These are phyloP conservation scores for Trifolium dubium DNA, from an alignment of 306 rosid species.

Conservation along the genomic window DNA sequence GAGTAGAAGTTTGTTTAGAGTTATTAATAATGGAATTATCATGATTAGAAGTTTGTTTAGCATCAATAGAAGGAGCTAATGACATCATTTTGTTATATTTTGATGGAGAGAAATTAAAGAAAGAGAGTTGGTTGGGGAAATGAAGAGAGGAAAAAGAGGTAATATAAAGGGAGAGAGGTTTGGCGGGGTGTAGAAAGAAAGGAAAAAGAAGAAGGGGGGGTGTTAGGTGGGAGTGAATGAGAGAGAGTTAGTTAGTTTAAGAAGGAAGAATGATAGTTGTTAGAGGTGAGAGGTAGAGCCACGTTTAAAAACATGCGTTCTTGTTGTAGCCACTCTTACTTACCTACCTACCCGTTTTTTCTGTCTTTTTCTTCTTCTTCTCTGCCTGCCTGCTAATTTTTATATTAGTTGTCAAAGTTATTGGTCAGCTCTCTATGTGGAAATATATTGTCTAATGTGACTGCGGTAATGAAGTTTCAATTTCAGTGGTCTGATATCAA, in stretches of 20 bases:
- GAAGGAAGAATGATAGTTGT: not conserved
- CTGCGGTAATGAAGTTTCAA: no score
- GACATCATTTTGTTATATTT: conserved; percentile 50
- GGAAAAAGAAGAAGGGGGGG: not conserved
- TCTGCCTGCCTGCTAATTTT: not conserved
- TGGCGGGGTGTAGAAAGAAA: conserved; percentile 35
- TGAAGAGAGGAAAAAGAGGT: not conserved
- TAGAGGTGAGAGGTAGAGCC: not conserved
- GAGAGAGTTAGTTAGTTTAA: not conserved
- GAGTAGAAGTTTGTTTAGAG: not conserved
- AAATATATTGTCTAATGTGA: no score
- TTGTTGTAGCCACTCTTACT: conserved; percentile 32
- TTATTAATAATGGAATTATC: no score
- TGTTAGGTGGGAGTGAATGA: conserved; percentile 45
- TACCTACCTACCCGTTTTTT: conserved; percentile 48
- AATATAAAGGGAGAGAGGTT: conserved; percentile 1
- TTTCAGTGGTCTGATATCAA: no score
- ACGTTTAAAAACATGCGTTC: conserved; percentile 46
- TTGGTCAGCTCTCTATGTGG: no score
- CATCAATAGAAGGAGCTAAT: conserved; percentile 53
- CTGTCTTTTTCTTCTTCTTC: conserved; percentile 27
- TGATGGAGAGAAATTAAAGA: not conserved
- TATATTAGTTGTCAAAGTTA: no score
- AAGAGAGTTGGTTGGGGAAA: not conserved
- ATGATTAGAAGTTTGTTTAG: conserved; percentile 39